phyloP scores from a whole-genome alignment of 306 rosid genomes.

The Rosa chinensis region DNA sequence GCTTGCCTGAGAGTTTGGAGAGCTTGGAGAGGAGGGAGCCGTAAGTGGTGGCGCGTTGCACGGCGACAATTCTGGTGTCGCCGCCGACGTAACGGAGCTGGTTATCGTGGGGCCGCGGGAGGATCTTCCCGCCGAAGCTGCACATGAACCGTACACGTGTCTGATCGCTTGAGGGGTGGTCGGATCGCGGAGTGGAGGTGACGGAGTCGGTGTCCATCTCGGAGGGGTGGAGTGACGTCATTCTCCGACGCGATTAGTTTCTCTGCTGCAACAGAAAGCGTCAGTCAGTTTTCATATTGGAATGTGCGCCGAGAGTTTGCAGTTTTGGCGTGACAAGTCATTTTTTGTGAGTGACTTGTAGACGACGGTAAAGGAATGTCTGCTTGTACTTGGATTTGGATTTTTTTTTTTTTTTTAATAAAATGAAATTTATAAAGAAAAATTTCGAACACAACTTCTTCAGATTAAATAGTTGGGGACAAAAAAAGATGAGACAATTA shows the following conservation, averaged over 20 bases:
- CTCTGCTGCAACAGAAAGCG: background rate
- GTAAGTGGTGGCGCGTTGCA: constrained; percentile 65
- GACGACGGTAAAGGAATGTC: constrained; percentile 15
- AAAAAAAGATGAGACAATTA: too few species aligned
- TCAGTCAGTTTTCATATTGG: background rate
- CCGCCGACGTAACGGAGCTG: constrained; percentile 98
- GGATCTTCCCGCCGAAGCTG: constrained; percentile 92
- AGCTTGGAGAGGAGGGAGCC: constrained; percentile 65
- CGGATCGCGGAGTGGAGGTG: constrained; percentile 79
- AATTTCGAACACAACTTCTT: too few species aligned
- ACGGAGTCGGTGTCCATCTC: constrained; percentile 67
- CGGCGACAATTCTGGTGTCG: constrained; percentile 84
- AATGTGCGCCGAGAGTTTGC: background rate
- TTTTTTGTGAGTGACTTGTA: background rate
- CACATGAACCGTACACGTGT: constrained; percentile 87
- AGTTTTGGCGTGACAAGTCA: background rate
- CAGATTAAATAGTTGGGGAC: too few species aligned
- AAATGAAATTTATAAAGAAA: background rate
- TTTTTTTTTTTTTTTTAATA: background rate
- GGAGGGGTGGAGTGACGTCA: constrained; percentile 53
- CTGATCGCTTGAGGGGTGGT: constrained; percentile 38
- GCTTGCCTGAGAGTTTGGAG: constrained; percentile 69
- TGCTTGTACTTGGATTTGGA: background rate
- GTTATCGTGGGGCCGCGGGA: constrained; percentile 88
- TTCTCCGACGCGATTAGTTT: constrained; percentile 10